These are phyloP conservation scores for Cytospora piceicola DNA, from an alignment of 2,329 filamentous ascomycete species.

Conservation along the genomic window DNA sequence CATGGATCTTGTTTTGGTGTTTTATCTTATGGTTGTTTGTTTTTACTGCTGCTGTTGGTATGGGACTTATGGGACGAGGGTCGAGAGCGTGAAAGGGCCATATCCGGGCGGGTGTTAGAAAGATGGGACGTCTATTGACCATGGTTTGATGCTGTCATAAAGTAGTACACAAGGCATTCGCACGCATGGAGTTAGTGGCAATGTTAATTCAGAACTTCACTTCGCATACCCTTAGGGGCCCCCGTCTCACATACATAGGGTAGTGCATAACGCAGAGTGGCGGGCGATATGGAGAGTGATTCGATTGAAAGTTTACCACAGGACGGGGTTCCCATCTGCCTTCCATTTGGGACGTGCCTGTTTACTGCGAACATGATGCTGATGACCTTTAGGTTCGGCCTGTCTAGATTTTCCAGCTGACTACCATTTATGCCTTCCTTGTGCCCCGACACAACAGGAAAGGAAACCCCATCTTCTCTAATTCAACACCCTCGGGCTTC, in stretches of 20 bases:
- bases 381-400: not conserved
- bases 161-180: slow-evolving; percentile 22
- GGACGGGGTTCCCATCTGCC: too few species aligned
- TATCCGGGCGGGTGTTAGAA: not conserved
- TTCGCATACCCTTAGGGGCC: not conserved
- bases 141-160: slow-evolving; percentile 5
- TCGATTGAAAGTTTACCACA: too few species aligned
- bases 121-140: not conserved
- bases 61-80: not conserved
- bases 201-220: slow-evolving; percentile 13
- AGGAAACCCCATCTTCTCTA: slow-evolving; percentile 42
- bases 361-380: not conserved
- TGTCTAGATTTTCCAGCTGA: too few species aligned
- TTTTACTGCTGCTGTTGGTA: not conserved
- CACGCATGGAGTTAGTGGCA: slow-evolving; percentile 27
- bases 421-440: slow-evolving; percentile 31
- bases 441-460: slow-evolving; percentile 45
- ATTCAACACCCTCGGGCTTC: slow-evolving; percentile 35
- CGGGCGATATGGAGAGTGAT: not conserved
- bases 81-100: not conserved
- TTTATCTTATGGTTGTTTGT: not conserved
- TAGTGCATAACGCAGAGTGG: not conserved
- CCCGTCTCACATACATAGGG: slow-evolving; percentile 18
- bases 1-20: not conserved
- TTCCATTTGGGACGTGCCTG: too few species aligned